Base-by-base conservation (phyloP, 129 eudicot genomes). In the Lactuca saligna region DNA sequence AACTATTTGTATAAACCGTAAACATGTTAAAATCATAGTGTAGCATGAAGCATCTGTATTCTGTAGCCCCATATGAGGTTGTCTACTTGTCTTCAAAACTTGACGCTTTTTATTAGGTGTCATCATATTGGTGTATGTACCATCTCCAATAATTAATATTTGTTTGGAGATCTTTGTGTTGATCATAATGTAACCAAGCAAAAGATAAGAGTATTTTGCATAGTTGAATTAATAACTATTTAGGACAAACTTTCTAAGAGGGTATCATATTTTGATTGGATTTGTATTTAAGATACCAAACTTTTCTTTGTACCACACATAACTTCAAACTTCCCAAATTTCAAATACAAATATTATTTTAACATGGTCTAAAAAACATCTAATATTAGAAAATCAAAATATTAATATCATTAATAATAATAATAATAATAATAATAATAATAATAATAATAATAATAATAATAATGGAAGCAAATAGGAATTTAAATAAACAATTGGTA, bases 81-180 rank as follows among this genome's bases (percentile, higher is more conserved):
- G 39, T 35, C 39, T 35, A 25, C 2, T 15, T 63, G 70, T 73
- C 78, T 63, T 54, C 48, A 53, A 69, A n/a, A 53, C 31, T 63
- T 15, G 60, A 41, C 17, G 17, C 34, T 63, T 62, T 73, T 54
- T 54, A 6, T n/a, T 63, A 5, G 71, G 64, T 65, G 64, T 54
- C 8, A 73, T 73, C 65, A 73, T 73, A 64, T 54, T n/a, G 13
- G 37, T 64, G 48, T 58, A 61, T 20, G 71, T 41, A 42, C 57
- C 71, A 53, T 73, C 33, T 64, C 71, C 57, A 63, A 39, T 63
- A 25, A 73, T 64, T 63, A 25, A 73, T 64, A 25, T 37, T 44
- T 0, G 6, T 63, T 54, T 64, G 46, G 42, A 58, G 66, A 70
- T 70, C 66, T 57, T 4, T 70, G 57, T 57, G 66, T 57, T 70